Evolutionary conservation across 768 basidiomycete species (phyloP).

Genomic region (Strobilomyces dryophilus): DNA sequence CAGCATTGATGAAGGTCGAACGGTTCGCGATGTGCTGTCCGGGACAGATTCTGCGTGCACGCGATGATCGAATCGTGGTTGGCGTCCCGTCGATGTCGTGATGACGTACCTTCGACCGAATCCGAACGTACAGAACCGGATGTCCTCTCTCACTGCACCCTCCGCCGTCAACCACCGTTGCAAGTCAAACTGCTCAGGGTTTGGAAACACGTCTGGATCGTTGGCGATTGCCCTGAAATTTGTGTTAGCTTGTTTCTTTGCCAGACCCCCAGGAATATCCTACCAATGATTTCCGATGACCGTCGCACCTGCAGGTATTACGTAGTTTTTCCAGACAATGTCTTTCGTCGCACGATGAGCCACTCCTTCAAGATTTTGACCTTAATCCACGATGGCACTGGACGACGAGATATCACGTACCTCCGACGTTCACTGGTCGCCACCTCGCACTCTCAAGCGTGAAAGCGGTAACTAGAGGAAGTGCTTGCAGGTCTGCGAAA

Average conservation of each 20-base stretch:
- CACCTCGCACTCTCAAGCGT: constrained; percentile 1
- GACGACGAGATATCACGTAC: neutral
- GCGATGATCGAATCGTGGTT: neutral
- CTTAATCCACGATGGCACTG: neutral
- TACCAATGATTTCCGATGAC: constrained; percentile 5
- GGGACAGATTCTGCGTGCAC: constrained; percentile 1
- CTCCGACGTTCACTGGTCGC: constrained; percentile 5
- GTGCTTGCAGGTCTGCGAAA: neutral
- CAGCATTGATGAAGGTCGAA: neutral
- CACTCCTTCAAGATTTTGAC: neutral
- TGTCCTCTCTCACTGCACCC: neutral
- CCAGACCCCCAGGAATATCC: neutral
- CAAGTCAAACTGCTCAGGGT: constrained; percentile 4
- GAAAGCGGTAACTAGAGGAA: constrained; percentile 6
- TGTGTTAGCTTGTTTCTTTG: neutral
- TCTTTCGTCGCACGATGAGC: constrained; percentile 7
- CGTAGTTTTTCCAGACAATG: constrained; percentile 2
- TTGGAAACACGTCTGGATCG: constrained; percentile 4
- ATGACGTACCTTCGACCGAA: constrained; percentile 7
- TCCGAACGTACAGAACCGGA: constrained; percentile 8
- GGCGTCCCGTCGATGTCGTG: no score
- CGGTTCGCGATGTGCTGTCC: constrained; percentile 5
- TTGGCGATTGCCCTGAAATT: constrained; percentile 5
- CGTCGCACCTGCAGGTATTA: constrained; percentile 6
- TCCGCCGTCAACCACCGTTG: constrained; percentile 3